phyloP scores from a whole-genome alignment of 2,329 filamentous ascomycete species.

The Tolypocladium tundrense region DNA sequence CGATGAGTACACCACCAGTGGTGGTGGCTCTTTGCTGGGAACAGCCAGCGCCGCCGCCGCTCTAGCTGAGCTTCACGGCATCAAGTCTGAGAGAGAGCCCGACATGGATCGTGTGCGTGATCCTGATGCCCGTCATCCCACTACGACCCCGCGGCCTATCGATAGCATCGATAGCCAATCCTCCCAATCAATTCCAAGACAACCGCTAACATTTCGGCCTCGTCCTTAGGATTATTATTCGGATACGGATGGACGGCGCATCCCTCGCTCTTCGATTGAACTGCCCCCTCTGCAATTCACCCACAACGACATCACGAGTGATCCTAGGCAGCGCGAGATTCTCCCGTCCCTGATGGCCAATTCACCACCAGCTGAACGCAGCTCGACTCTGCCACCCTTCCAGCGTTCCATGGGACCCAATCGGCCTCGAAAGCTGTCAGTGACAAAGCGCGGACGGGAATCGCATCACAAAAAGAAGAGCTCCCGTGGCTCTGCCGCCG shows the following conservation, averaged over 20 bases:
- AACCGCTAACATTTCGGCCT: slow-evolving; percentile 3
- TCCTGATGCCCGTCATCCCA: not conserved
- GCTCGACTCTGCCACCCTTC: slow-evolving; percentile 77
- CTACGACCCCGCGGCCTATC: slow-evolving; percentile 15
- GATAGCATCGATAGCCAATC: slow-evolving; percentile 9
- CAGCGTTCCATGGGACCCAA: slow-evolving; percentile 62
- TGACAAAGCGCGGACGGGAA: slow-evolving; percentile 68
- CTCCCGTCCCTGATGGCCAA: slow-evolving; percentile 73
- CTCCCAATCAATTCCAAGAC: not conserved
- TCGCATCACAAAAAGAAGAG: slow-evolving; percentile 71
- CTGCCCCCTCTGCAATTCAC: slow-evolving; percentile 56
- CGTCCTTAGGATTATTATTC: slow-evolving; percentile 52
- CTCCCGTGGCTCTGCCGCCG: slow-evolving; percentile 59
- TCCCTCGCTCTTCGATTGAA: slow-evolving; percentile 59
- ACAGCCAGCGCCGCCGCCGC: slow-evolving; percentile 69
- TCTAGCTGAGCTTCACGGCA: slow-evolving; percentile 69
- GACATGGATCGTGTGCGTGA: slow-evolving; percentile 64
- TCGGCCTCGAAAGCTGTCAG: slow-evolving; percentile 74
- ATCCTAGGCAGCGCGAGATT: slow-evolving; percentile 63
- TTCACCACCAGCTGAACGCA: slow-evolving; percentile 69
- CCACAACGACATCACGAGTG: slow-evolving; percentile 57
- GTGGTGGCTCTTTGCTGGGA: slow-evolving; percentile 35
- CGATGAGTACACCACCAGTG: slow-evolving; percentile 54
- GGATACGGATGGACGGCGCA: slow-evolving; percentile 55
- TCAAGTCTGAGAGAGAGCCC: slow-evolving; percentile 67